Base-by-base conservation (phyloP, 1,139 yeast species). In the Suhomyces taliae region DNA sequence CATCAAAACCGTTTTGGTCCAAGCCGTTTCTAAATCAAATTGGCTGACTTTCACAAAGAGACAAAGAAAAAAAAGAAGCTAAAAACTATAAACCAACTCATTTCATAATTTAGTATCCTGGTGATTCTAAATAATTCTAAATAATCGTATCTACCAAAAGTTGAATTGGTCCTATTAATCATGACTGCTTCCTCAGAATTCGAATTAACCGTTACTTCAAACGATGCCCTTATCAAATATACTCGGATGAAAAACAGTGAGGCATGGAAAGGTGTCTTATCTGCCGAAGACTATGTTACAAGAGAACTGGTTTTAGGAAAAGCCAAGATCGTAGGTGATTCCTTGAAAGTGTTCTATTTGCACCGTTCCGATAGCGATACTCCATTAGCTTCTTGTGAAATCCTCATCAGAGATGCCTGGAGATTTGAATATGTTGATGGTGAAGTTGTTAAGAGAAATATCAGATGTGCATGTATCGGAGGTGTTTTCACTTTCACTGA, bases 231-330 rank as follows among this genome's bases (percentile, higher is more conserved):
- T 33, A 74, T 81, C 43, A 67, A 73, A 39, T 74, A 66, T 58
- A 75, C 97, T 10, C 59, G 79, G 35, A 35, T 37, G 14, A 72
- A 74, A 49, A 83, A 82, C 60, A 69, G 79, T 4, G 67, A 50
- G 2, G 65, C 75, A 3, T 87, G 93, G 93, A 72, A 65, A 41
- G 81, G 81, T 14, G 59, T 61, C 15, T 66, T 82, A 37, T 64
- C 78, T 0, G 47, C 55, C 2, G 74, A 78, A 19, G 78, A 81
- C 45, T 83, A 82, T 53, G 70, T 76, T 15, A 68, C 67, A 11
- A 66, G 88, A 57, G 88, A 83, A 56, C 49, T 55, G 44, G 62
- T 71, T 2, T 61, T 81, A 43, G 75, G 79, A 0, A 61, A 65
- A 44, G 60, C 76, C 19, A 70, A 64, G 40, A 67, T 77, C 49